Evolutionary conservation across 257 asterid genomes (phyloP).

Genomic region (Lycium ferocissimum): DNA sequence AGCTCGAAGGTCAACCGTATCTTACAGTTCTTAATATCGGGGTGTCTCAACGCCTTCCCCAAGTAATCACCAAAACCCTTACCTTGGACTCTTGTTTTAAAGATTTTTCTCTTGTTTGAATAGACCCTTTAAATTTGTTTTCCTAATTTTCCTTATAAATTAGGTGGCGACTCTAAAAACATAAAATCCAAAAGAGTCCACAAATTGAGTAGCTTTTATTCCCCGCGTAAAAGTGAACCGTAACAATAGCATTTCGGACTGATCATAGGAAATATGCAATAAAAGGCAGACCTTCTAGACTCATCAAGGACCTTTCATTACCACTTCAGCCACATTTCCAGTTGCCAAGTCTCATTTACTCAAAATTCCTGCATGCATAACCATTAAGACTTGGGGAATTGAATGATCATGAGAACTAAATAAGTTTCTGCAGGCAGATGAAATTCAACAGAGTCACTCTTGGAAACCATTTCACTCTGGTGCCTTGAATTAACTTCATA

Average conservation of each 20-base stretch:
- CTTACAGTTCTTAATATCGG: too few relatives aligned
- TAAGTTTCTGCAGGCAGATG: slow-evolving; percentile 69
- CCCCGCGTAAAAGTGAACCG: too few relatives aligned
- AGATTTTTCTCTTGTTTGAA: too few relatives aligned
- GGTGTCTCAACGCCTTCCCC: too few relatives aligned
- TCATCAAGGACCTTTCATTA: slow-evolving; percentile 47
- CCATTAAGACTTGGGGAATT: slow-evolving; percentile 44
- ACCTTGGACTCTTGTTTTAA: too few relatives aligned
- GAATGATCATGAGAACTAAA: slow-evolving; percentile 53
- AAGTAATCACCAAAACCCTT: too few relatives aligned
- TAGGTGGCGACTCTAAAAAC: too few relatives aligned
- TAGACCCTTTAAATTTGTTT: too few relatives aligned
- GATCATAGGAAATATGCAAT: slow-evolving; percentile 48
- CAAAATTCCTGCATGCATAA: slow-evolving; percentile 50
- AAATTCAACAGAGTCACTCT: slow-evolving; percentile 44
- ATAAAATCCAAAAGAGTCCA: too few relatives aligned
- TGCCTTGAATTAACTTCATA: slow-evolving; percentile 46
- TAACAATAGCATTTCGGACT: slow-evolving; percentile 39
- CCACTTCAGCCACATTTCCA: slow-evolving; percentile 48
- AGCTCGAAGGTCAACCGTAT: neutral
- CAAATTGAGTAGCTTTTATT: too few relatives aligned
- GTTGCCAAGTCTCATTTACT: slow-evolving; percentile 50
- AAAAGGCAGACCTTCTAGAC: slow-evolving; percentile 54
- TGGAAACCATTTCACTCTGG: slow-evolving; percentile 45
- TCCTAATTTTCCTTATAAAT: too few relatives aligned